phyloP scores from a whole-genome alignment of 768 basidiomycete genomes.

The Tulasnella sp. region DNA sequence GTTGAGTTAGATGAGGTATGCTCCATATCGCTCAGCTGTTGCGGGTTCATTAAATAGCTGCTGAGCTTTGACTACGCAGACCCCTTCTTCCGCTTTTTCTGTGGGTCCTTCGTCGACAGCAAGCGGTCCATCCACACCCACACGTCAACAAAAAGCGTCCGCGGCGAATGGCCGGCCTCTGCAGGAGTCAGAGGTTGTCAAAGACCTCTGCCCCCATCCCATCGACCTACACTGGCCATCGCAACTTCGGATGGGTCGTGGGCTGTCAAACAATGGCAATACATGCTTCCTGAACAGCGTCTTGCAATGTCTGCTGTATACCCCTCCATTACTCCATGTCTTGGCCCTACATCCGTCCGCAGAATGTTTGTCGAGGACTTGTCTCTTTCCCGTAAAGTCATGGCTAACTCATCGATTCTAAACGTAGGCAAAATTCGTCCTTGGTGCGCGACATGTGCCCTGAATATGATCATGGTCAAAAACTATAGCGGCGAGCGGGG shows the following conservation, averaged over 20 bases:
- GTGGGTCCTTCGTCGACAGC: neutral
- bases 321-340: conserved; percentile 68
- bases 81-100: neutral
- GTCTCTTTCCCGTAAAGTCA: no score
- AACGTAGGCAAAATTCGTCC: neutral
- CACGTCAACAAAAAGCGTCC: neutral
- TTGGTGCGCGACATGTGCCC: neutral
- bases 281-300: conserved; percentile 96
- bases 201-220: neutral
- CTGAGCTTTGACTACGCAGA: no score
- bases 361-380: conserved; percentile 43
- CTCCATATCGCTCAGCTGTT: conserved; percentile 1
- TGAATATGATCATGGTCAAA: conserved; percentile 28
- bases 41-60: neutral
- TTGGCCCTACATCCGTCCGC: conserved; percentile 36
- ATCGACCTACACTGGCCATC: conserved; percentile 8
- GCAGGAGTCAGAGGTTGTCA: neutral
- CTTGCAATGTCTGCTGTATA: conserved; percentile 86
- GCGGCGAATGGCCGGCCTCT: no score
- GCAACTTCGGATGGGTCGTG: conserved; percentile 32
- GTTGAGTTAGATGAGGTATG: neutral
- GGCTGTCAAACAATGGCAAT: conserved; percentile 79
- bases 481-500: conserved; percentile 21
- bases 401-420: neutral
- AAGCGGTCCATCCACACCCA: neutral